Base-by-base conservation (phyloP, 768 basidiomycete genomes). In the Podaxis mareebaensis region DNA sequence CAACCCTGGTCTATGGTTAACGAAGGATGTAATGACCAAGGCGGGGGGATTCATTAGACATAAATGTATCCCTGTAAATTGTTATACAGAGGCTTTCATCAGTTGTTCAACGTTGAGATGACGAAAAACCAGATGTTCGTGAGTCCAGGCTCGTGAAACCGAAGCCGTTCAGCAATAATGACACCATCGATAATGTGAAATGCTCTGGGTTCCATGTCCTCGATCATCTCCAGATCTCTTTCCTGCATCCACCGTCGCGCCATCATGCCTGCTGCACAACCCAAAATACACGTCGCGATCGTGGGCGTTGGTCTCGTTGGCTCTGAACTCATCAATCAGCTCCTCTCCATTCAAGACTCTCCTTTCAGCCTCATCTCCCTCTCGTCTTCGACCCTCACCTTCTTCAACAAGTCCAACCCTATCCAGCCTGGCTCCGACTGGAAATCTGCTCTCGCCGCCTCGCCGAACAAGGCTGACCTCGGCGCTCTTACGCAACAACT, bases 291-390 rank as follows among this genome's bases (percentile, higher is more conserved):
- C 76, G 86, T 98, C 58, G 93, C 93, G 49, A 82, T 97, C 66
- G 82, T 98, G 60, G 97, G 97, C 63, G 85, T 94, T 36, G 97
- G 97, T 3, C 91, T 96, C 58, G 97, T 99, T 26, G 97, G 97
- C 30, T 81, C 85, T 44, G 93, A 94, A 71, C 85, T 99, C 69
- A 81, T 99, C 73, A 75, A 82, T 46, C 97, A 99, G 75, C 82
- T 98, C 24, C 81, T 86, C 53, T 79, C 88, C 12, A 82, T 88
- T 39, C 87, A 85, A 38, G 67, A 69, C 69, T 77, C 79, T 28
- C 83, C 81, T 8, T 87, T 92, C 79, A 81, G 77, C 54, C 78
- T 95, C 69, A 79, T 90, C 69, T 86, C 89, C 17, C 79, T 93
- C 61, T 81, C 89, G 52, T 89, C 89, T 24, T 90, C 91, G 48